Evolutionary conservation across 345 rosid species (phyloP).

Genomic region (Lepidium sativum): DNA sequence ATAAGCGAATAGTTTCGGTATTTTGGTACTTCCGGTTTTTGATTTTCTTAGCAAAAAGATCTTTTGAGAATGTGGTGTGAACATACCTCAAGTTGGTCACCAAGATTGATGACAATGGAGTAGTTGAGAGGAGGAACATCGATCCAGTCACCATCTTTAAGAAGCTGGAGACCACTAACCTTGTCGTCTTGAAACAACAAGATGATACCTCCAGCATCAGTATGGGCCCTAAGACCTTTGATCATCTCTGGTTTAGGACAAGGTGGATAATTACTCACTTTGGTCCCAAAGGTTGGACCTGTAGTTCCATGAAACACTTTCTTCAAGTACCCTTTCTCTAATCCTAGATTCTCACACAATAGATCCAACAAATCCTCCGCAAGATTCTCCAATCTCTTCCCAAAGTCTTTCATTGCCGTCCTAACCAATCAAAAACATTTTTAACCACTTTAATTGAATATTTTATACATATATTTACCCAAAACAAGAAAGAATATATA

Average conservation of each 20-base stretch:
- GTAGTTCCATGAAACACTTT: constrained; percentile 58
- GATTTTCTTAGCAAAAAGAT: not conserved
- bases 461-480: not conserved
- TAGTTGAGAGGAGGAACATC: constrained; percentile 79
- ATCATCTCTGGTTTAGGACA: constrained; percentile 91
- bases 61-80: constrained; percentile 3
- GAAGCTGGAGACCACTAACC: constrained; percentile 95
- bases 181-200: constrained; percentile 84
- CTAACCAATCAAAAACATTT: constrained; percentile 26
- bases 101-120: constrained; percentile 86
- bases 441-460: not conserved
- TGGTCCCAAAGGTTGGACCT: constrained; percentile 84
- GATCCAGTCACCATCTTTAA: constrained; percentile 83
- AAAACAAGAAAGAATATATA: no score
- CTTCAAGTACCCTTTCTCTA: constrained; percentile 78
- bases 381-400: constrained; percentile 46
- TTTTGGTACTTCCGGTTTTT: not conserved
- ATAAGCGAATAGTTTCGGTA: no score
- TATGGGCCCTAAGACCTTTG: constrained; percentile 92
- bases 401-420: constrained; percentile 61
- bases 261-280: constrained; percentile 86
- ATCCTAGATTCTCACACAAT: constrained; percentile 71
- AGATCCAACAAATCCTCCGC: constrained; percentile 64
- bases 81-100: constrained; percentile 89
- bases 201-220: constrained; percentile 94